Evolutionary conservation across 1,284 basidiomycete species (phyloP), one percentile per base, ranked within the genome.

Genomic region (Fomitopsis schrenkii): DNA sequence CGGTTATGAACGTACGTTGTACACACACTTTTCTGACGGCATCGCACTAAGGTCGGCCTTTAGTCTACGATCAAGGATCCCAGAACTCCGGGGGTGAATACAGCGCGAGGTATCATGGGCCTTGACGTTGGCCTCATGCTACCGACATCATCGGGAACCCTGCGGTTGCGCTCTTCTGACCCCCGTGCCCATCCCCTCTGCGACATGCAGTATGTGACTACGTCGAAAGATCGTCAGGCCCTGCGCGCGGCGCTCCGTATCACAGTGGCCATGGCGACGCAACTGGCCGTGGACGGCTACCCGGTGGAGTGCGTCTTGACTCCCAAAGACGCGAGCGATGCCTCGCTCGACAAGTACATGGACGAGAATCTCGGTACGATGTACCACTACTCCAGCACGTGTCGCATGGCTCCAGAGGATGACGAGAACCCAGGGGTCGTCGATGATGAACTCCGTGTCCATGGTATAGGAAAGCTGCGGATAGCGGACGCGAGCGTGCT

Each of bases 361-460:
- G 59, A 66, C 8, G 55, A 69, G 17, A 61, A 67, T 36, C 53
- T 69, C 3, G 63, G 67, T 33, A 74, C 74, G 19, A 73, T 69
- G 28, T 76, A 71, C 63, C 77, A 79, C 59, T 77, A 76, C 59
- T 66, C 72, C 3, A 74, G 69, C 9, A 75, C 74, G 7, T 78
- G 76, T 61, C 63, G 76, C 2, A 78, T 77, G 76, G 81, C 76
- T 17, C 69, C 68, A 10, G 73, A 69, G 48, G 55, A 69, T 26
- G 71, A 71, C 44, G 41, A 35, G 28, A 7, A 19, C 26, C 30
- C 38, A 9, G 60, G 60, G 3, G 56, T 61, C n/a, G 75, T 86
- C 7, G 82, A 86, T 60, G 68, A 78, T 8, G 67, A 77, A 62
- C 69, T 87, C 56, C 66, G 72, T 10, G 83, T 87, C 15, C 78